Percentiles rank a stretch among this genome's conserved stretches.
Conservation (phyloP, 805 yeast species). For the Candida railenensis region DNA sequence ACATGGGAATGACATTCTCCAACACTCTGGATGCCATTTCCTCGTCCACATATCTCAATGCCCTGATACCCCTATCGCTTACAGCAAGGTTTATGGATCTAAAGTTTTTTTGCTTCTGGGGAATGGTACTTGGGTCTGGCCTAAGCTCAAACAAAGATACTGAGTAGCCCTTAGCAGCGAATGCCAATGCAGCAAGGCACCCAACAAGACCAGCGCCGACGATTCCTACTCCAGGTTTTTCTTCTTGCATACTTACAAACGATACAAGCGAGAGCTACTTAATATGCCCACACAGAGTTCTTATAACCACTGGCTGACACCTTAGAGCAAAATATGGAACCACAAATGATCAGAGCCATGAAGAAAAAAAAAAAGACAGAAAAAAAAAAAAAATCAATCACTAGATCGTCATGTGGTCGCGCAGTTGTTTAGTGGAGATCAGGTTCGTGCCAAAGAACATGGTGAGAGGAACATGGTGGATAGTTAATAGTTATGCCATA, state of each 20-base stretch:
- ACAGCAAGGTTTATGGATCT: conserved; percentile 86
- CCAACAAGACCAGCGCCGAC: conserved; percentile 95
- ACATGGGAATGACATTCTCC: conserved; percentile 73
- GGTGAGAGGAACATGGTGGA: too few species aligned
- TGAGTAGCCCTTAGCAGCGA: conserved; percentile 65
- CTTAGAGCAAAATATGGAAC: neutral
- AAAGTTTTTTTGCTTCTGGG: conserved; percentile 39
- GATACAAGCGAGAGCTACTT: neutral
- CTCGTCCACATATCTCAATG: conserved; percentile 61
- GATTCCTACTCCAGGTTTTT: conserved; percentile 42
- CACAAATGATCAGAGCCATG: neutral
- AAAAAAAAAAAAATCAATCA: neutral
- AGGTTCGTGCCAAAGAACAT: too few species aligned
- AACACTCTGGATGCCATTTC: conserved; percentile 57
- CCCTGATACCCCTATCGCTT: conserved; percentile 77
- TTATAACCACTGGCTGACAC: too few species aligned
- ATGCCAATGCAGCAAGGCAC: conserved; percentile 76
- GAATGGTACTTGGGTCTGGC: conserved; percentile 49
- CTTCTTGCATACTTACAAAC: neutral
- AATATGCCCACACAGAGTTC: too few species aligned
- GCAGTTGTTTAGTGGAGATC: neutral
- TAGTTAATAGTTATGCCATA: too few species aligned
- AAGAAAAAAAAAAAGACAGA: neutral
- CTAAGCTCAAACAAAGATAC: conserved; percentile 76
- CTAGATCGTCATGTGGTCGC: neutral